Evolutionary conservation across 768 basidiomycete genomes (phyloP).

Genomic region (Dentipellis sp.): DNA sequence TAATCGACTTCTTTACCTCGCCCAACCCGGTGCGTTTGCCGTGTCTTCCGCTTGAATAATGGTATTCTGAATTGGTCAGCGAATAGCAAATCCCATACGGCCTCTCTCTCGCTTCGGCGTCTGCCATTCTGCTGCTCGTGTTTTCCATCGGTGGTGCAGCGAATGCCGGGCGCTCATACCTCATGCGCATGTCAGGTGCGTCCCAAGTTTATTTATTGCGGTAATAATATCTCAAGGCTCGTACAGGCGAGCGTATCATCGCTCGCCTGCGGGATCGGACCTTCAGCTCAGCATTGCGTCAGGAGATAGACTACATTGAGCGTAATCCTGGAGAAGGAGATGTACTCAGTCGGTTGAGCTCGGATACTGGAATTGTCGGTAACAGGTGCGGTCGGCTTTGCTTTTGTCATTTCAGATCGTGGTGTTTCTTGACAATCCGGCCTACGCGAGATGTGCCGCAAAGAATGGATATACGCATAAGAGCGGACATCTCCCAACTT

Average conservation of each 20-base stretch:
- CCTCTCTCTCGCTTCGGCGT: slow-evolving; percentile 73
- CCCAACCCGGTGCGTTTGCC: slow-evolving; percentile 43
- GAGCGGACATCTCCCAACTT: no score
- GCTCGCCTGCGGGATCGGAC: slow-evolving; percentile 76
- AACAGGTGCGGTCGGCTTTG: slow-evolving; percentile 65
- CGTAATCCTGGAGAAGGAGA: slow-evolving; percentile 72
- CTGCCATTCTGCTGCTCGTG: slow-evolving; percentile 56
- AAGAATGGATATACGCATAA: no score
- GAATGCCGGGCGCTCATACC: slow-evolving; percentile 73
- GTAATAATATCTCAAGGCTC: no score
- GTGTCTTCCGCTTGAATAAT: background rate
- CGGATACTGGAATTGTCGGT: slow-evolving; percentile 89
- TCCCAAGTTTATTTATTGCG: slow-evolving; percentile 3
- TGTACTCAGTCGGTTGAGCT: slow-evolving; percentile 82
- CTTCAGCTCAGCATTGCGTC: slow-evolving; percentile 73
- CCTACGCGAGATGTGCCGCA: no score
- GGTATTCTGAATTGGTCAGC: background rate
- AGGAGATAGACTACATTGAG: slow-evolving; percentile 93
- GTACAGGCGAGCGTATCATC: slow-evolving; percentile 78
- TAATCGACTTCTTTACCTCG: slow-evolving; percentile 89
- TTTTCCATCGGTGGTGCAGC: slow-evolving; percentile 86
- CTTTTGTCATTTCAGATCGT: background rate
- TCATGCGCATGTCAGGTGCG: slow-evolving; percentile 81
- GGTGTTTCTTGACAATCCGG: no score
- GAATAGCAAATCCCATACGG: slow-evolving; percentile 55